These are phyloP conservation scores for Pichia sp. DNA, from an alignment of 1,139 yeast species.

Conservation along the genomic window DNA sequence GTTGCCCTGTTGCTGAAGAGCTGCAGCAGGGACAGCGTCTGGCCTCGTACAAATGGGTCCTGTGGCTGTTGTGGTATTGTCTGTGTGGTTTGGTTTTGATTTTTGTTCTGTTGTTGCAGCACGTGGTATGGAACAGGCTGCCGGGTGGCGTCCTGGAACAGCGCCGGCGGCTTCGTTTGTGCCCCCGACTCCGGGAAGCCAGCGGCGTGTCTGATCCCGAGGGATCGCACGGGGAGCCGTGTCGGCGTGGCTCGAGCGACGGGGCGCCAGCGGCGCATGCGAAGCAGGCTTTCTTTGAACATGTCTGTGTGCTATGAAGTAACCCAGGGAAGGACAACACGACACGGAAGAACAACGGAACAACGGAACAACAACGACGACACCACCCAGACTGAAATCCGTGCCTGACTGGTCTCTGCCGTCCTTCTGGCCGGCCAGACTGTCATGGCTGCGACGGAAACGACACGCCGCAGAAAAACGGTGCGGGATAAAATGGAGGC, in stretches of 20 bases:
- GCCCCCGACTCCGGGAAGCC: not conserved
- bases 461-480: not conserved
- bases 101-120: not conserved
- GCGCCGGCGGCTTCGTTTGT: not conserved
- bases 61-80: not conserved
- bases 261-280: too few species aligned
- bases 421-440: too few species aligned
- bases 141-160: conserved; percentile 1
- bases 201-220: not conserved
- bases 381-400: too few species aligned
- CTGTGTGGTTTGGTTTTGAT: not conserved
- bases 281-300: too few species aligned
- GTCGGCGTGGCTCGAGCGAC: too few species aligned
- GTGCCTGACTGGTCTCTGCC: too few species aligned
- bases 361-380: too few species aligned
- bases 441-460: too few species aligned
- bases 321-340: too few species aligned
- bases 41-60: not conserved
- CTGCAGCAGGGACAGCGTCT: not conserved
- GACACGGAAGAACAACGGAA: too few species aligned
- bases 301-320: too few species aligned
- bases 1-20: conserved; percentile 9
- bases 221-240: not conserved
- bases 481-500: not conserved
- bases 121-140: conserved; percentile 1